phyloP scores from a whole-genome alignment of 805 yeast species.

The Barnettozyma californica region DNA sequence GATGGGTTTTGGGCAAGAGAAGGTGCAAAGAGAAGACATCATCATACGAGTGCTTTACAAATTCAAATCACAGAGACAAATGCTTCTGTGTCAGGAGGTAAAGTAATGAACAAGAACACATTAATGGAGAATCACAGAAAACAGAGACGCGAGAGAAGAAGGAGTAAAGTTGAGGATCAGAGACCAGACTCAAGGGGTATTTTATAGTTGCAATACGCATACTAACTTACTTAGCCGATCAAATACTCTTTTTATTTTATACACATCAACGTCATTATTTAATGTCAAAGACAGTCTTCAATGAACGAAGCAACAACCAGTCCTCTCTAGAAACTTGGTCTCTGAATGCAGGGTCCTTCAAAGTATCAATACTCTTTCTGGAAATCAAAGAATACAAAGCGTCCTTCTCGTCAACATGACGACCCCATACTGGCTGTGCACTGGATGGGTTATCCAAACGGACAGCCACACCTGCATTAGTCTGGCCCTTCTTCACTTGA shows the following conservation, averaged over 20 bases:
- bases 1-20: constrained; percentile 92
- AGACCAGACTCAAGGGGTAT: background rate
- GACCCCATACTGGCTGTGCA: constrained; percentile 97
- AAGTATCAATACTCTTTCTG: constrained; percentile 90
- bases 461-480: constrained; percentile 98
- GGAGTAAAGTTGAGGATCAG: constrained; percentile 18
- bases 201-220: background rate
- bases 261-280: constrained; percentile 25
- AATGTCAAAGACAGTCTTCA: constrained; percentile 86
- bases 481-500: constrained; percentile 86
- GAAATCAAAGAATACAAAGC: constrained; percentile 82
- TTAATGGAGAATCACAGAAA: constrained; percentile 33
- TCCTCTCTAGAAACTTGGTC: constrained; percentile 91
- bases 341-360: constrained; percentile 97
- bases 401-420: constrained; percentile 95
- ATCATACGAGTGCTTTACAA: too few relatives aligned
- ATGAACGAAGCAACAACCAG: constrained; percentile 85
- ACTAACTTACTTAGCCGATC: background rate
- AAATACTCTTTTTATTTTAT: background rate
- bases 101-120: constrained; percentile 24
- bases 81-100: background rate
- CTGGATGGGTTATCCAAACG: constrained; percentile 89
- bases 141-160: constrained; percentile 37
- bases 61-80: background rate
- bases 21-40: constrained; percentile 53